A percentile compares a stretch with the other conserved stretches of the same genome.
Evolutionary conservation across 2,329 filamentous ascomycete species (phyloP).

Genomic region (Ophiobolus disseminans): DNA sequence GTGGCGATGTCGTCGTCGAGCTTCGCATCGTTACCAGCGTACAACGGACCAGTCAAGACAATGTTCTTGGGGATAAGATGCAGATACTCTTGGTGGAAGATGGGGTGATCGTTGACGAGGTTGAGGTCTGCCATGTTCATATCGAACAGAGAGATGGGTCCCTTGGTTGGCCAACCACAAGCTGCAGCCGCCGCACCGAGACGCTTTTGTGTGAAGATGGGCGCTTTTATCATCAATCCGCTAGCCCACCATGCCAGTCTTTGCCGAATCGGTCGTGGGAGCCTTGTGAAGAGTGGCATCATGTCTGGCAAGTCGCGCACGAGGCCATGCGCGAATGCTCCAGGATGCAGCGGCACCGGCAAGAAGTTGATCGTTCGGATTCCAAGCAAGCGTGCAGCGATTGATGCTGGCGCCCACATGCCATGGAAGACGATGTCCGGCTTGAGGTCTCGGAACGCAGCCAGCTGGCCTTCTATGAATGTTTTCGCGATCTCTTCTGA

Average conservation of each 20-base stretch:
- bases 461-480: conserved; percentile 42
- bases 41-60: conserved; percentile 39
- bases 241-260: conserved; percentile 36
- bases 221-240: conserved; percentile 38
- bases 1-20: conserved; percentile 36
- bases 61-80: conserved; percentile 40
- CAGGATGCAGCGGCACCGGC: conserved; percentile 39
- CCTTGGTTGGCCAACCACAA: conserved; percentile 36
- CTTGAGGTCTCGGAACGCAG: conserved; percentile 35
- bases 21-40: conserved; percentile 26
- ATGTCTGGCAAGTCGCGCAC: conserved; percentile 42
- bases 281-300: conserved; percentile 41
- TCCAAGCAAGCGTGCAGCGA: conserved; percentile 38
- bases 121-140: conserved; percentile 47
- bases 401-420: conserved; percentile 44
- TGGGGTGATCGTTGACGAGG: conserved; percentile 42
- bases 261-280: conserved; percentile 37
- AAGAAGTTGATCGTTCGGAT: conserved; percentile 45
- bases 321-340: conserved; percentile 35
- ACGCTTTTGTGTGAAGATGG: conserved; percentile 42
- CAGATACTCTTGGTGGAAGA: conserved; percentile 41
- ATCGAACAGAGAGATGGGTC: conserved; percentile 42
- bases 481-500: conserved; percentile 39
- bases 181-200: conserved; percentile 38
- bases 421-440: conserved; percentile 45